These are phyloP conservation scores for Barnettozyma vustinii DNA, from an alignment of 805 yeast species.

Conservation along the genomic window DNA sequence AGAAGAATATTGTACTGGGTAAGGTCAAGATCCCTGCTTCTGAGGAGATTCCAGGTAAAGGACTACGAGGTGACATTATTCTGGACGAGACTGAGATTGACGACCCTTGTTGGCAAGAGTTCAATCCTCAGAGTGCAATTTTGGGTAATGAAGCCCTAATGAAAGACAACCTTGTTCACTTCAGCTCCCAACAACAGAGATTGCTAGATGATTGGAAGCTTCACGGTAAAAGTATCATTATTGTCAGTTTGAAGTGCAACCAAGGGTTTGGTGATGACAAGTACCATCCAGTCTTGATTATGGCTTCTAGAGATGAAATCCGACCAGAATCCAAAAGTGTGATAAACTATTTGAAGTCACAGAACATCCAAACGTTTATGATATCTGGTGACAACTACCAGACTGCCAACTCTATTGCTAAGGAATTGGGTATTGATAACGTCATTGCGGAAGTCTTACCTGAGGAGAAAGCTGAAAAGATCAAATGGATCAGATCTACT, in stretches of 20 bases:
- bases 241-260: slow-evolving; percentile 41
- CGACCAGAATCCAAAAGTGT: slow-evolving; percentile 54
- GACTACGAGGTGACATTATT: slow-evolving; percentile 42
- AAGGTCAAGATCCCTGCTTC: slow-evolving; percentile 40
- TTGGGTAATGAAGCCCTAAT: slow-evolving; percentile 61
- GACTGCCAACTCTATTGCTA: slow-evolving; percentile 66
- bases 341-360: slow-evolving; percentile 33
- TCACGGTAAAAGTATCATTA: slow-evolving; percentile 58
- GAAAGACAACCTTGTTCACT: slow-evolving; percentile 38
- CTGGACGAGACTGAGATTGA: slow-evolving; percentile 17
- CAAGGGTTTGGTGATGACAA: slow-evolving; percentile 25
- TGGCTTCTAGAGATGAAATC: slow-evolving; percentile 58
- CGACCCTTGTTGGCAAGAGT: slow-evolving; percentile 28
- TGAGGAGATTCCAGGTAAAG: slow-evolving; percentile 56
- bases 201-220: slow-evolving; percentile 49
- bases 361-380: slow-evolving; percentile 61
- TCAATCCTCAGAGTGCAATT: slow-evolving; percentile 33
- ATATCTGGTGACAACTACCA: slow-evolving; percentile 66
- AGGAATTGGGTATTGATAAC: slow-evolving; percentile 53
- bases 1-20: slow-evolving; percentile 15
- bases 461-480: slow-evolving; percentile 59
- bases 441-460: slow-evolving; percentile 73
- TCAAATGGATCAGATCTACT: slow-evolving; percentile 48
- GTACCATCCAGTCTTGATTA: slow-evolving; percentile 38
- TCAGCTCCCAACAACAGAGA: slow-evolving; percentile 31